phyloP scores from a whole-genome alignment of 2,329 filamentous ascomycete species.

The Colletotrichum nymphaeae region DNA sequence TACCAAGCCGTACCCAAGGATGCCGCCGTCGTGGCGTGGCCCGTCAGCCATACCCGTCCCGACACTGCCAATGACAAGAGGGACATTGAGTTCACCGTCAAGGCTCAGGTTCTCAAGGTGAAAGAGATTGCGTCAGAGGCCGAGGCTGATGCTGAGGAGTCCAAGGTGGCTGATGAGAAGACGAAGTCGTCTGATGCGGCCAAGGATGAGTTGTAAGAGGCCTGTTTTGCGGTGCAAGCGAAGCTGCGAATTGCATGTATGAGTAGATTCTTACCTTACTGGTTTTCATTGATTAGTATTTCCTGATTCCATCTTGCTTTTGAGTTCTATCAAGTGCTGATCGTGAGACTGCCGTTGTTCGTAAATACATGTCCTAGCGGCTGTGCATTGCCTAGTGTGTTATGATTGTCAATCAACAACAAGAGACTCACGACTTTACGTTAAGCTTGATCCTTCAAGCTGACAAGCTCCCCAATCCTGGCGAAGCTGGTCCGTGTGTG shows the following conservation, averaged over 20 bases:
- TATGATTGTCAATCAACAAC: neutral
- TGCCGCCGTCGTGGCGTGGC: conserved; percentile 45
- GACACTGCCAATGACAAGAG: conserved; percentile 39
- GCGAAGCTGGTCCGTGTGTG: too few species aligned
- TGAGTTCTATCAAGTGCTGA: neutral
- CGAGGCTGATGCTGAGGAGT: neutral
- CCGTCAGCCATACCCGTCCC: conserved; percentile 43
- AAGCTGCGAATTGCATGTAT: neutral
- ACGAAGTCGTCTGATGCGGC: neutral
- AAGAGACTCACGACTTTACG: neutral
- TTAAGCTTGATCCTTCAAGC: too few species aligned
- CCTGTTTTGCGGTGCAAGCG: neutral
- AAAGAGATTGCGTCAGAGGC: conserved; percentile 13
- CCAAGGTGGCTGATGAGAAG: neutral
- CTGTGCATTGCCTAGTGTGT: neutral
- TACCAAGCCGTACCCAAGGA: conserved; percentile 43
- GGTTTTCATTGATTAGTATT: neutral
- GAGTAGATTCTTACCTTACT: neutral
- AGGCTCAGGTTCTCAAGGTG: conserved; percentile 43
- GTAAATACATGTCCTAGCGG: neutral
- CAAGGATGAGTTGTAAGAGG: conserved; percentile 25
- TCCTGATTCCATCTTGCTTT: neutral
- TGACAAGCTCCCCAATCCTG: neutral
- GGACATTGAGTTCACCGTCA: conserved; percentile 45
- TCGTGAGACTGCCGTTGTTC: neutral